These are phyloP conservation scores for Populus hybrid DNA, from an alignment of 441 rosid genomes.

Conservation along the genomic window DNA sequence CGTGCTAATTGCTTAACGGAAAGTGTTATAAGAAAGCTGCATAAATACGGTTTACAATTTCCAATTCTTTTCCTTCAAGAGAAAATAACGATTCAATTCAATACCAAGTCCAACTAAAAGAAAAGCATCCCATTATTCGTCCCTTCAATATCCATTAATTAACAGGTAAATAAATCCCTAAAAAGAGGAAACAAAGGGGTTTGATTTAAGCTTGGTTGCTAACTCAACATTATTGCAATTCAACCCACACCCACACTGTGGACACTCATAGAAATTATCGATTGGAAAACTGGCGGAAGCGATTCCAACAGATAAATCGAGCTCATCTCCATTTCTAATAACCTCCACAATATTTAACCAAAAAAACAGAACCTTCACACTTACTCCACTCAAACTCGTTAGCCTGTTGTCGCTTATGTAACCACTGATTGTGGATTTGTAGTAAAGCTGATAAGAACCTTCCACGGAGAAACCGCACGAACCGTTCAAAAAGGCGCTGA, in stretches of 20 bases:
- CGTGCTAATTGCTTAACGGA: background rate
- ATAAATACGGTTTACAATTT: background rate
- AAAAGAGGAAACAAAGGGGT: slow-evolving; percentile 47
- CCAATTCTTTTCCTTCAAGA: background rate
- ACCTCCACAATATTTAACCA: slow-evolving; percentile 91
- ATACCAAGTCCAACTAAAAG: background rate
- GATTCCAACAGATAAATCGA: slow-evolving; percentile 81
- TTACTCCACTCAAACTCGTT: slow-evolving; percentile 56
- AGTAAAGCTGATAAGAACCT: slow-evolving; percentile 75
- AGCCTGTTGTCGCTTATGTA: slow-evolving; percentile 49
- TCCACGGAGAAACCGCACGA: slow-evolving; percentile 74
- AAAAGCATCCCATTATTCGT: background rate
- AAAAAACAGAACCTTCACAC: slow-evolving; percentile 69
- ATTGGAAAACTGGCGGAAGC: slow-evolving; percentile 71
- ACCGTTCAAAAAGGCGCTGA: slow-evolving; percentile 51
- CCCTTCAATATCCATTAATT: slow-evolving; percentile 1
- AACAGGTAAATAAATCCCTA: slow-evolving; percentile 22
- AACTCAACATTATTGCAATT: slow-evolving; percentile 39
- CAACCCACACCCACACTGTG: slow-evolving; percentile 90
- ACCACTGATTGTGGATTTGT: slow-evolving; percentile 68
- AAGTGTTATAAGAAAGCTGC: background rate
- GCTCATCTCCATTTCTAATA: slow-evolving; percentile 48
- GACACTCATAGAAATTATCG: slow-evolving; percentile 69
- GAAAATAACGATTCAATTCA: background rate
- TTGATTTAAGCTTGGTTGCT: slow-evolving; percentile 36